Evolutionary conservation across 2,329 filamentous ascomycete species (phyloP), one percentile per base, ranked within the genome.

Genomic region (Aspergillus bombycis): DNA sequence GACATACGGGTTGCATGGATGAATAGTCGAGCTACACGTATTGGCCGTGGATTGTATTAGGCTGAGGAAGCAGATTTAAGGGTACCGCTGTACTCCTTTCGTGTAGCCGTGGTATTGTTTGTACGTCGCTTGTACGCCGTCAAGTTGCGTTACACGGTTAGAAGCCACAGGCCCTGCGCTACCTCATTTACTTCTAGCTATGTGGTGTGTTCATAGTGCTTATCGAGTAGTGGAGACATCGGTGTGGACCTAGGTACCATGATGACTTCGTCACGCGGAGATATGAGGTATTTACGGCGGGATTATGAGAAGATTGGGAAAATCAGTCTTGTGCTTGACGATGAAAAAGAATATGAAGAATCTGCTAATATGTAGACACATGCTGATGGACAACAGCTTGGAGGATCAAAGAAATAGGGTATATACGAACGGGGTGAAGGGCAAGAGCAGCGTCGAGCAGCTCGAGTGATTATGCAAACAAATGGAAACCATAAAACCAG

Each of bases 401-500:
- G 45, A 52, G 21, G 32, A 59, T 59, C 45, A 34, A 56, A 50
- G 30, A 58, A 19, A 60, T 21, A 57, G 63, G 61, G 61, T 65
- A 65, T 63, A 65, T 62, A 57, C 57, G 54, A 65, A 34, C 30
- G 30, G 53, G 61, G 58, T 46, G 45, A 52, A n/a, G 54, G 48
- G 28, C 32, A 48, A 36, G 58, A 56, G 62, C 53, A 59, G 56
- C 58, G 41, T 65, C 61, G 60, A 63, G 62, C 55, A 54, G 43
- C 50, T 61, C 65, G 48, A 57, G 55, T 36, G 54, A 38, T 52
- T 59, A 46, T 60, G 58, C 58, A 61, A 55, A 45, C 41, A 61
- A 46, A 34, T 43, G 45, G 53, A 57, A 16, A 34, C 46, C 32
- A 60, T 32, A 46, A 9, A 38, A 21, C 43, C 28, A 50, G 30